Base-by-base conservation (phyloP, 768 basidiomycete genomes). In the Sarcomyxa edulis region DNA sequence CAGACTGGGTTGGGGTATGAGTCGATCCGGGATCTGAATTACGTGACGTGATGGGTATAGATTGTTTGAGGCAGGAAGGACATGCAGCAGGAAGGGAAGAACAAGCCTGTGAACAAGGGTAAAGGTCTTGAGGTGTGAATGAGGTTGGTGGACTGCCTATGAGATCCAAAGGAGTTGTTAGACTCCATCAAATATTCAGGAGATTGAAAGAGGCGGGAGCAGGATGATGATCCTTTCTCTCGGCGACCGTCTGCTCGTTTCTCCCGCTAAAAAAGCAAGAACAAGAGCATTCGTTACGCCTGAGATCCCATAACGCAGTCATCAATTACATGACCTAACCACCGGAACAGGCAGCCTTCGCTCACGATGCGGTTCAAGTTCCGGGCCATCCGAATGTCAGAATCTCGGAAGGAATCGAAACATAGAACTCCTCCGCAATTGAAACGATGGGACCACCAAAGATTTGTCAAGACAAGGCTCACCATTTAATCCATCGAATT, bases 401-500 rank as follows among this genome's bases (percentile, higher is more conserved):
- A 21, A 22, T 27, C 11, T 20, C 18, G 15, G 9, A 22, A 37
- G 32, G 32, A 32, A 40, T 21, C 37, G 18, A 12, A 26, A 25
- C 22, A 34, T 10, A 12, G 42, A 38, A 15, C 24, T n/a, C n/a
- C n/a, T n/a, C n/a, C n/a, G n/a, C n/a, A n/a, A n/a, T n/a, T 42
- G 44, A 49, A 37, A 46, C 35, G 39, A 42, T 21, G 35, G 16
- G 15, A 37, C 26, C 40, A 32, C 35, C 35, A 39, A 31, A 34
- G 19, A n/a, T n/a, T n/a, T n/a, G n/a, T n/a, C n/a, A n/a, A 35
- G 38, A 28, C 34, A 23, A 38, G 14, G 66, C 78, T 59, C 53
- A 83, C 82, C 57, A 37, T 55, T 54, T 35, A 85, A 60, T 2
- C 67, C 72, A 36, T 76, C 71, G 26, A 81, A 61, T 20, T 59